phyloP scores from a whole-genome alignment of 202 grass and related monocot genomes.

The Setaria italica region DNA sequence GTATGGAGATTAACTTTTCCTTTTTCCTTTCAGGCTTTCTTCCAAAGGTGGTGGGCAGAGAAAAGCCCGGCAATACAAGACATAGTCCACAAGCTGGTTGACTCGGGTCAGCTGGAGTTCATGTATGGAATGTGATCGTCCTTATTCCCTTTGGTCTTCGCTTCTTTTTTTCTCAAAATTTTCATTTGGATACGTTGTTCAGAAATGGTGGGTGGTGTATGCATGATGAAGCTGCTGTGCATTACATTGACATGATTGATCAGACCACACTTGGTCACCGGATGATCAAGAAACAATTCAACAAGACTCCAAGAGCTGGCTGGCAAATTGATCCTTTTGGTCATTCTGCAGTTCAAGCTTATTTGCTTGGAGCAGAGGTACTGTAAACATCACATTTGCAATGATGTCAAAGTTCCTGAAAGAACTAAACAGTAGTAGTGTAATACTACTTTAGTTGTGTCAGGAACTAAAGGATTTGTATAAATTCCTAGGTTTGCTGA shows the following conservation, averaged over 20 bases:
- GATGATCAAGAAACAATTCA: slow-evolving; percentile 85
- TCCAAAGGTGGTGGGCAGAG: slow-evolving; percentile 97
- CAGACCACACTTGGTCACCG: slow-evolving; percentile 92
- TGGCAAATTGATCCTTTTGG: slow-evolving; percentile 99
- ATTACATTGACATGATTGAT: slow-evolving; percentile 99
- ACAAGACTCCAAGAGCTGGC: slow-evolving; percentile 80
- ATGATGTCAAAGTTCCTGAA: not conserved
- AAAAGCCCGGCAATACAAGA: slow-evolving; percentile 73
- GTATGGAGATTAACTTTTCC: slow-evolving; percentile 36
- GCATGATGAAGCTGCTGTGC: slow-evolving; percentile 92
- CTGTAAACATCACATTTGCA: slow-evolving; percentile 43
- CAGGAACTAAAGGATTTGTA: not conserved
- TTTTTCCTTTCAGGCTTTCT: slow-evolving; percentile 73
- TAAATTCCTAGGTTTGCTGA: slow-evolving; percentile 8
- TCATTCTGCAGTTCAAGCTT: slow-evolving; percentile 88
- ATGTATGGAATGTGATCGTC: slow-evolving; percentile 62
- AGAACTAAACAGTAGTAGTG: not conserved
- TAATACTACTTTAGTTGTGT: slow-evolving; percentile 1
- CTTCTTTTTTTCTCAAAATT: not conserved
- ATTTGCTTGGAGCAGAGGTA: slow-evolving; percentile 92
- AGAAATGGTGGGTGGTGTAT: slow-evolving; percentile 99
- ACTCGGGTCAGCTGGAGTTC: slow-evolving; percentile 89
- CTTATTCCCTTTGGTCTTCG: slow-evolving; percentile 22
- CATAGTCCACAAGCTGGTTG: slow-evolving; percentile 67
- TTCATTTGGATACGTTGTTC: slow-evolving; percentile 29